Percentiles rank a stretch among this genome's conserved stretches.
Evolutionary conservation across 192 early-diverging fungal species (phyloP).

Genomic region (Linnemannia zychae): DNA sequence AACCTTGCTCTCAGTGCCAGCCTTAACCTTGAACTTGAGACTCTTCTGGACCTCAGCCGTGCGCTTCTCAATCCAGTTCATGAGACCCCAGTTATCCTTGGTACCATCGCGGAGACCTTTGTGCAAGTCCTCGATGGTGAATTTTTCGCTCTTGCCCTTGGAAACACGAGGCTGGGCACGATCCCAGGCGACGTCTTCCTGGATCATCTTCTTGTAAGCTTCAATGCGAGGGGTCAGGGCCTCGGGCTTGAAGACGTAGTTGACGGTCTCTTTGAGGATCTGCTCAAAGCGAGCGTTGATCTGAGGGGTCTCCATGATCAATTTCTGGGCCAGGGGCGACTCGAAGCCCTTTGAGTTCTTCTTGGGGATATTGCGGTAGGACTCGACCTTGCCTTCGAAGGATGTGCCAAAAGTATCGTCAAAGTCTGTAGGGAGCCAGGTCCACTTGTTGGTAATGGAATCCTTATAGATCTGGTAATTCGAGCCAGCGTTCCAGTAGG

Average conservation of each 20-base stretch:
- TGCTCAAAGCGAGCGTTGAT: conserved; percentile 56
- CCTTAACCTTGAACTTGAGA: conserved; percentile 21
- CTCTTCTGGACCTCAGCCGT: conserved; percentile 15
- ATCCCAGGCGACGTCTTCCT: conserved; percentile 60
- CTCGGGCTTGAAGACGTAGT: conserved; percentile 58
- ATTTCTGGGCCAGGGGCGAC: conserved; percentile 37
- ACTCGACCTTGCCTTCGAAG: conserved; percentile 31
- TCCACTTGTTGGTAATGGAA: conserved; percentile 53
- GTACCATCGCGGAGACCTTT: conserved; percentile 5
- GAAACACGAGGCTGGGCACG: conserved; percentile 24
- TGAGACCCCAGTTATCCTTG: conserved; percentile 24
- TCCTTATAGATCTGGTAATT: conserved; percentile 62
- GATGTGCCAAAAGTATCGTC: conserved; percentile 60
- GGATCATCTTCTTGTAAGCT: conserved; percentile 54
- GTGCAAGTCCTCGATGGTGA: conserved; percentile 28
- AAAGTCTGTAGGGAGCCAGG: conserved; percentile 58
- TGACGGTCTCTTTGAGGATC: conserved; percentile 57
- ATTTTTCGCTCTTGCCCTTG: conserved; percentile 31
- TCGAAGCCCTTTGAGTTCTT: conserved; percentile 27
- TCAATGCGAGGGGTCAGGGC: conserved; percentile 50
- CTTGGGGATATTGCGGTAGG: conserved; percentile 42
- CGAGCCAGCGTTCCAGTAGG: conserved; percentile 56
- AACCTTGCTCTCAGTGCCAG: conserved; percentile 22
- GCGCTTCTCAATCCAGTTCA: conserved; percentile 24
- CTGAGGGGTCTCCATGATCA: conserved; percentile 51